Evolutionary conservation across 257 asterid species (phyloP), one percentile per base, ranked within the genome.

Genomic region (Nemophila menziesii): DNA sequence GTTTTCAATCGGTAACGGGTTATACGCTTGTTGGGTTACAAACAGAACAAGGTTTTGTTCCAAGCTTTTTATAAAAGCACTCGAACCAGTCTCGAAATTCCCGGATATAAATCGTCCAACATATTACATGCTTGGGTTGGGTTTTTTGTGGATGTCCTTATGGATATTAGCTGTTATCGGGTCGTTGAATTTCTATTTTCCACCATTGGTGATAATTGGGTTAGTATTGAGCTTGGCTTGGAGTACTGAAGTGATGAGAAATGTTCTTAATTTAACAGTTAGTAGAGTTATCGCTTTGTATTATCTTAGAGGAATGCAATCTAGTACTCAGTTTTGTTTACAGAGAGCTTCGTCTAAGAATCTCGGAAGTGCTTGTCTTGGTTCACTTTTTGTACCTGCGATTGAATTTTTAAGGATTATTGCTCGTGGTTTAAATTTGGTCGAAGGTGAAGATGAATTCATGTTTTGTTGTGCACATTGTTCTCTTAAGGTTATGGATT

Each of bases 211-310:
- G 22, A 85, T 90, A 34, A 39, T 77, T 2, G 79, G 20, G 3
- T 42, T 90, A 69, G 62, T 74, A 5, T 19, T 84, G 65, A 90
- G 94, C 66, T 63, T 90, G 50, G 68, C 68, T 58, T 90, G 98
- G 98, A 65, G 71, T 17, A 68, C 94, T n/a, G 98, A 90, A 54
- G 98, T 90, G 19, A 85, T 90, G 98, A 76, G 98, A 75, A 90
- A 90, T 57, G 96, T 90, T 39, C 93, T 93, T 49, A 90, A 79
- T 63, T 42, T 90, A 16, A 74, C 96, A 0, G 85, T 85, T 7
- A 74, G 98, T 56, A 61, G 96, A 44, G 94, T 73, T 61, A 68
- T 90, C 44, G 85, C 94, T 51, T 75, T 90, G 44, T 90, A 90
- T 57, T 90, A 90, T 56, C 77, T 90, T 1, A 70, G 96, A 57